These are phyloP conservation scores for Melaleuca alternifolia DNA, from an alignment of 345 rosid genomes.

Conservation along the genomic window DNA sequence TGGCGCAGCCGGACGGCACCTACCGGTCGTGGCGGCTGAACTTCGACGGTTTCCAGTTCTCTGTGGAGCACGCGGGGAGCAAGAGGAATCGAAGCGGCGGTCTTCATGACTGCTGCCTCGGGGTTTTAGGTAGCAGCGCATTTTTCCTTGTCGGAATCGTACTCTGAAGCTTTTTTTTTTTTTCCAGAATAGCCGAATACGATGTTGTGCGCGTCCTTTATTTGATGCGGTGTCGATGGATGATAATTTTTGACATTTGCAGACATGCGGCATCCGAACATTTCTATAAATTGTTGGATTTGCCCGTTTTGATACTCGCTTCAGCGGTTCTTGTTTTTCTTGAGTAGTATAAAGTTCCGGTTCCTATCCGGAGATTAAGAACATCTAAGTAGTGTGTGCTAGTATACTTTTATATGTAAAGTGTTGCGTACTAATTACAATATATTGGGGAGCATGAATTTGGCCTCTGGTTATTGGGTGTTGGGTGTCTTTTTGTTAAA, in stretches of 20 bases:
- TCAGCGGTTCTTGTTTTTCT: not conserved
- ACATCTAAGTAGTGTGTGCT: not conserved
- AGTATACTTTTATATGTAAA: not conserved
- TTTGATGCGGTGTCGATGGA: not conserved
- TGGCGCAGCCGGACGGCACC: constrained; percentile 28
- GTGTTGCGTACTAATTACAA: not conserved
- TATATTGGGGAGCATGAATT: not conserved
- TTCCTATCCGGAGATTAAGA: not conserved
- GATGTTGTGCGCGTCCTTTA: not conserved
- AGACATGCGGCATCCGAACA: not conserved
- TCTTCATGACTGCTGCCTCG: constrained; percentile 56
- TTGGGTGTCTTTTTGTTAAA: not conserved
- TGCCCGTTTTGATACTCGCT: not conserved
- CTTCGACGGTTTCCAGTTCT: constrained; percentile 67
- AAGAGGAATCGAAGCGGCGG: constrained; percentile 27
- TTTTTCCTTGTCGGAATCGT: not conserved
- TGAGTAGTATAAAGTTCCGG: not conserved
- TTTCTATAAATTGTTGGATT: not conserved
- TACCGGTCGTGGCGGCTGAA: constrained; percentile 86
- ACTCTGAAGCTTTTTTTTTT: not conserved
- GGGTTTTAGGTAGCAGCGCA: constrained; percentile 47
- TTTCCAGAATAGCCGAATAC: not conserved
- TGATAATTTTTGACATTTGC: not conserved
- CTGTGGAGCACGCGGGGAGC: constrained; percentile 32
- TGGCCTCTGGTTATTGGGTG: not conserved